Percentiles rank a stretch among this genome's conserved stretches.
Conservation (phyloP, 139 green algal genomes). For the Pedinophyceae sp. region DNA sequence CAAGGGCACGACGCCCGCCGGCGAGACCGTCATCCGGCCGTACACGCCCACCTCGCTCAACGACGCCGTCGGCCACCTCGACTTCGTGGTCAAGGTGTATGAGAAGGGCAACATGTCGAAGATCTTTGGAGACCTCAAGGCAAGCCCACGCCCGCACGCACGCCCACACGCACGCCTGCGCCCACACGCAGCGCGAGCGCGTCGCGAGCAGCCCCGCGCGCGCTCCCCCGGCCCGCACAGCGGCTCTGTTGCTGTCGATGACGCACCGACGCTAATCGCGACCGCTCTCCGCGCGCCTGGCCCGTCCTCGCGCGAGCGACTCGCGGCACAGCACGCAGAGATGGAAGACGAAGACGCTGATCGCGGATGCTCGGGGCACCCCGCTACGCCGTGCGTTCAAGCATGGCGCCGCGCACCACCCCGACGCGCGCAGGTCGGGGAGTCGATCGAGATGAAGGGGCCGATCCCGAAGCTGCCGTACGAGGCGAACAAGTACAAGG, state of each 20-base stretch:
- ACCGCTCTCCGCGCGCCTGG: too few species aligned
- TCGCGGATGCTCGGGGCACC: too few species aligned
- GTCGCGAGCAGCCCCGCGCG: not conserved
- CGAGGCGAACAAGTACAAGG: slow-evolving; percentile 45
- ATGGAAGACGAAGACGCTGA: too few species aligned
- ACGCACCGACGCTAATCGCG: too few species aligned
- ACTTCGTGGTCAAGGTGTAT: slow-evolving; percentile 34
- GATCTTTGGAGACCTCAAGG: slow-evolving; percentile 39
- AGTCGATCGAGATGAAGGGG: slow-evolving; percentile 36
- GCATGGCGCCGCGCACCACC: not conserved
- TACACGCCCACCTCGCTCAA: slow-evolving; percentile 37
- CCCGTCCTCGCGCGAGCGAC: too few species aligned
- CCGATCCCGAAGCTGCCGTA: slow-evolving; percentile 57
- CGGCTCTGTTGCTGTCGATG: too few species aligned
- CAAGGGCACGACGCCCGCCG: not conserved
- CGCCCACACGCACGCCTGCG: not conserved
- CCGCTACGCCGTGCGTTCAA: too few species aligned
- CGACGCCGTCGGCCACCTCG: slow-evolving; percentile 23
- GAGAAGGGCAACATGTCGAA: slow-evolving; percentile 42
- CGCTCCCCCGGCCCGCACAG: too few species aligned
- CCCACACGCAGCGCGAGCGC: slow-evolving; percentile 1
- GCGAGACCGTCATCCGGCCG: slow-evolving; percentile 27
- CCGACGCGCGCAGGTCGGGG: slow-evolving; percentile 22
- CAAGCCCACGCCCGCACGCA: not conserved
- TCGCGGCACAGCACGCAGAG: too few species aligned